Percentiles rank a stretch among this genome's conserved stretches.
Conservation (phyloP, 1,284 basidiomycete genomes). For the Sanghuangporus sanghuang region DNA sequence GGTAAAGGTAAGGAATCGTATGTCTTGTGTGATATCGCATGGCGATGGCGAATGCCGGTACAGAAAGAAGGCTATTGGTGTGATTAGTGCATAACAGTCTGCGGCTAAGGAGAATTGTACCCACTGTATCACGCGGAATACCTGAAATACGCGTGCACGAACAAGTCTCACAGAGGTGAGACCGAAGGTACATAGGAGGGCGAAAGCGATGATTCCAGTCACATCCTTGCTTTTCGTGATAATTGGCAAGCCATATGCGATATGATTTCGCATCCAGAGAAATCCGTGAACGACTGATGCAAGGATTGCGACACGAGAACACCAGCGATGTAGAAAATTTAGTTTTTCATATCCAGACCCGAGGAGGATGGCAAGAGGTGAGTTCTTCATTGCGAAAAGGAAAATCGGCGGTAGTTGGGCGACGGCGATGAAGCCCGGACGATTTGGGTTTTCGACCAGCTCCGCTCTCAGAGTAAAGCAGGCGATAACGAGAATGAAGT, state of each 20-base stretch:
- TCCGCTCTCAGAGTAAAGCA: conserved; percentile 51
- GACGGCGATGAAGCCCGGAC: conserved; percentile 73
- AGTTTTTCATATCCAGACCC: conserved; percentile 70
- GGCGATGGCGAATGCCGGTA: conserved; percentile 71
- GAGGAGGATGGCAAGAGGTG: conserved; percentile 60
- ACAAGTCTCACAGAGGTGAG: conserved; percentile 42
- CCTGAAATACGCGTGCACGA: conserved; percentile 40
- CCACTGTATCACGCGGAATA: conserved; percentile 49
- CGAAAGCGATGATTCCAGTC: conserved; percentile 59
- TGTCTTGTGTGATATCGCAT: conserved; percentile 78
- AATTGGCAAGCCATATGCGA: conserved; percentile 46
- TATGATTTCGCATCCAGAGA: conserved; percentile 67
- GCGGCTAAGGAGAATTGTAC: conserved; percentile 19
- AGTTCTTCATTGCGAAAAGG: conserved; percentile 75
- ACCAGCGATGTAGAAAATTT: conserved; percentile 76
- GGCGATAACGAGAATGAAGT: conserved; percentile 43
- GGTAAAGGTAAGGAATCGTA: conserved; percentile 74
- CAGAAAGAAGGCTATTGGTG: conserved; percentile 44
- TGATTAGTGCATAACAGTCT: not conserved
- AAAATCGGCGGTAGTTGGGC: conserved; percentile 73
- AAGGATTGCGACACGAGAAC: conserved; percentile 64
- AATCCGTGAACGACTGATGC: conserved; percentile 59
- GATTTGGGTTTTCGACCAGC: conserved; percentile 57
- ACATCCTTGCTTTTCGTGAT: conserved; percentile 63
- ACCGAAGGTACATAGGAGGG: conserved; percentile 48